Conservation (phyloP, 305 asterid species). For the Fraxinus dipetala region DNA sequence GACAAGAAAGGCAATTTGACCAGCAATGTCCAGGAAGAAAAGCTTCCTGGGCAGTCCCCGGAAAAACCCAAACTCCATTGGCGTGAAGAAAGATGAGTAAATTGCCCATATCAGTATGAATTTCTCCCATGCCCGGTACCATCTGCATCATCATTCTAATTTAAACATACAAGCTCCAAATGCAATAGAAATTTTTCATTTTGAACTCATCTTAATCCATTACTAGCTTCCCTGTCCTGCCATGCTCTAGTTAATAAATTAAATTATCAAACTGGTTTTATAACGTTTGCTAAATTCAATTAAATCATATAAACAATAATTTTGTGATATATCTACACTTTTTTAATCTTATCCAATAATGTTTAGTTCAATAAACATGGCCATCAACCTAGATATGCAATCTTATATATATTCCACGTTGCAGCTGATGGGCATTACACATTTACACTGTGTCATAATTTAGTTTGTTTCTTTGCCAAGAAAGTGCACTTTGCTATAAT, state of each 20-base stretch:
- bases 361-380: neutral
- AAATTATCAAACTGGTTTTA: neutral
- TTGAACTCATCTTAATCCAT: neutral
- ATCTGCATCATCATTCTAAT: conserved; percentile 49
- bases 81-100: conserved; percentile 83
- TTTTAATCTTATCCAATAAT: neutral
- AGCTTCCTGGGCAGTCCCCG: conserved; percentile 78
- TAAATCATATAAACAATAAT: neutral
- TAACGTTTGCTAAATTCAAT: neutral
- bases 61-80: conserved; percentile 89
- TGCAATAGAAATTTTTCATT: neutral
- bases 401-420: neutral
- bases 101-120: conserved; percentile 86
- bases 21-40: conserved; percentile 65
- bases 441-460: neutral
- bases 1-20: conserved; percentile 70
- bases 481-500: neutral
- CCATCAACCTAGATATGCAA: neutral
- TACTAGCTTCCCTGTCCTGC: neutral
- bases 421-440: neutral
- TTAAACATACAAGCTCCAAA: neutral
- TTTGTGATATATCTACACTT: neutral
- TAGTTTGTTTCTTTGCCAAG: neutral
- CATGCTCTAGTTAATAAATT: neutral
- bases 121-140: conserved; percentile 79